phyloP scores from a whole-genome alignment of 2,329 filamentous ascomycete species.

The Coniochaeta sp. region DNA sequence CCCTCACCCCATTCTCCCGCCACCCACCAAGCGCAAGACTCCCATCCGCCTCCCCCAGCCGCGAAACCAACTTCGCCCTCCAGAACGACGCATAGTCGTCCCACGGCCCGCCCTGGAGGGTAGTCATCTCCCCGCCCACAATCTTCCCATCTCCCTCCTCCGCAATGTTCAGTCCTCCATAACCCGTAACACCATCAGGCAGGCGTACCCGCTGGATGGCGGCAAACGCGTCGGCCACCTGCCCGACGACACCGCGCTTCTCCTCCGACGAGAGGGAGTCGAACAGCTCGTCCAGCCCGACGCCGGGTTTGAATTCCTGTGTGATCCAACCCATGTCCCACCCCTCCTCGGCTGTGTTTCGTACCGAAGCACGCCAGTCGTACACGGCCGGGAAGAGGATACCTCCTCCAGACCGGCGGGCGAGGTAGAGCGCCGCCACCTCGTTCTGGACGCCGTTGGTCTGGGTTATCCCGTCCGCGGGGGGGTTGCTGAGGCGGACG shows the following conservation, averaged over 20 bases:
- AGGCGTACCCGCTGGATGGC: conserved; percentile 12
- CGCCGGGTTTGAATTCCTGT: conserved; percentile 17
- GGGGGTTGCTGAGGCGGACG: conserved; percentile 17
- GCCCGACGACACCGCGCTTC: conserved; percentile 6
- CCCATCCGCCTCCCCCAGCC: conserved; percentile 7
- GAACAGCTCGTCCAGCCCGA: conserved; percentile 14
- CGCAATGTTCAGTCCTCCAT: conserved; percentile 16
- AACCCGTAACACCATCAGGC: too few species aligned
- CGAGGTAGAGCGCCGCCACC: conserved; percentile 15
- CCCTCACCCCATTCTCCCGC: conserved; percentile 9
- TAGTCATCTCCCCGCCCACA: conserved; percentile 11
- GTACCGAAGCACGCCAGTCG: conserved; percentile 11
- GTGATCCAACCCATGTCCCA: conserved; percentile 16
- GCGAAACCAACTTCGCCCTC: conserved; percentile 6
- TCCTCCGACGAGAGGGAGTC: conserved; percentile 5
- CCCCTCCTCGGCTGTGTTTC: too few species aligned
- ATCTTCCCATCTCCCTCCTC: conserved; percentile 9
- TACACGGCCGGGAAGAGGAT: conserved; percentile 17
- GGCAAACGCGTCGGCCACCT: too few species aligned
- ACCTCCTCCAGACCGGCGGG: conserved; percentile 10
- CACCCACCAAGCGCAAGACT: conserved; percentile 14
- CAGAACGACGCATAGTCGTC: conserved; percentile 11
- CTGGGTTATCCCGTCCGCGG: conserved; percentile 15
- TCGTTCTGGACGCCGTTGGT: conserved; percentile 20
- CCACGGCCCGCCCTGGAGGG: conserved; percentile 11